Conservation (phyloP, 352 stramenopile genomes). For the Ochromonadaceae sp. region DNA sequence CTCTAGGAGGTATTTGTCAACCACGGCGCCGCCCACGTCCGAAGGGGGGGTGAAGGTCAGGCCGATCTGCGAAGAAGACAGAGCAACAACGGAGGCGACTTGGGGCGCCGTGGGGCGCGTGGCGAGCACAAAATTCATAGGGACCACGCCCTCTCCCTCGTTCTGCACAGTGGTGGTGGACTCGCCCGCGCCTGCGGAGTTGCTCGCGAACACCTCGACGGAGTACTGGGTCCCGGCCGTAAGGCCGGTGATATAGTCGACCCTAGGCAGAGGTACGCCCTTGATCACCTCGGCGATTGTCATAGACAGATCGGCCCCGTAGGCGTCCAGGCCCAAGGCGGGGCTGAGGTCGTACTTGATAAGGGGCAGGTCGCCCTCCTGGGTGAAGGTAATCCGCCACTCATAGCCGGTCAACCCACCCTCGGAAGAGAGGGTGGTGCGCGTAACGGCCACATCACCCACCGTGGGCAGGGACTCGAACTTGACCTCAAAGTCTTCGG, state of each 20-base stretch:
- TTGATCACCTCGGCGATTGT: neutral
- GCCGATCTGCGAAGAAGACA: neutral
- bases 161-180: constrained; percentile 3
- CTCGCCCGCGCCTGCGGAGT: neutral
- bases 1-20: constrained; percentile 23
- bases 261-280: neutral
- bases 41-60: neutral
- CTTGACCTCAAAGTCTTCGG: constrained; percentile 22
- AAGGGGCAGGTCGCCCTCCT: constrained; percentile 3
- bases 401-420: neutral
- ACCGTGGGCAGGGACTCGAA: constrained; percentile 36
- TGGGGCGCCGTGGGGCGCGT: neutral
- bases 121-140: neutral
- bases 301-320: neutral
- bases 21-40: neutral
- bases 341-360: neutral
- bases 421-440: neutral
- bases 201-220: neutral
- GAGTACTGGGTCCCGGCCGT: neutral
- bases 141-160: neutral
- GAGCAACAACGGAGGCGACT: neutral
- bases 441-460: constrained; percentile 32
- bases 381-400: constrained; percentile 6
- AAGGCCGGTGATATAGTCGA: neutral
- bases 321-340: neutral